phyloP scores from a whole-genome alignment of 2,329 filamentous ascomycete species.

The Trichoderma pleuroti region DNA sequence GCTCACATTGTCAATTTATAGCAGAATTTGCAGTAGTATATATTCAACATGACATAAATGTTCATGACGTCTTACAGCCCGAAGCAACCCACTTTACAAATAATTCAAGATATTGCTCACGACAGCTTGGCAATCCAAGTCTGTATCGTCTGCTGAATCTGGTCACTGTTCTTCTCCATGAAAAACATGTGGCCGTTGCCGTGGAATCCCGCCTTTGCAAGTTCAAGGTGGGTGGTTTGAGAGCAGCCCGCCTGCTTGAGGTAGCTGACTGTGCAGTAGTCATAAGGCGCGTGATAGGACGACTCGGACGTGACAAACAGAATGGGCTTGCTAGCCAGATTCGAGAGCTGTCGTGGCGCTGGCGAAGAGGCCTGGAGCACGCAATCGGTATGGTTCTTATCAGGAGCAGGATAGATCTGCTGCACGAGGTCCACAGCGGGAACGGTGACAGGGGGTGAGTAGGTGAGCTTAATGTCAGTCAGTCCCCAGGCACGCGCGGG shows the following conservation, averaged over 20 bases:
- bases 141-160: constrained; percentile 31
- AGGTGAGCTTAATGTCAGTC: constrained; percentile 47
- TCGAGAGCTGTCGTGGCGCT: constrained; percentile 20
- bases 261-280: constrained; percentile 41
- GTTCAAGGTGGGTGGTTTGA: constrained; percentile 33
- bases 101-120: neutral
- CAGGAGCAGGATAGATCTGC: constrained; percentile 26
- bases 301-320: constrained; percentile 37
- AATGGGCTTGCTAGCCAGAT: constrained; percentile 21
- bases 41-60: neutral
- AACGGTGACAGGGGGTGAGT: constrained; percentile 41
- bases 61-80: neutral
- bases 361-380: constrained; percentile 32
- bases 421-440: constrained; percentile 34
- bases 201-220: constrained; percentile 37
- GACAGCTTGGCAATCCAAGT: constrained; percentile 23
- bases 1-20: neutral
- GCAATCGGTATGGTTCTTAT: constrained; percentile 27
- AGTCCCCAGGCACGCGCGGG: constrained; percentile 43
- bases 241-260: constrained; percentile 42
- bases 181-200: constrained; percentile 50
- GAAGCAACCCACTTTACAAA: neutral
- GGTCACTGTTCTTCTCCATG: constrained; percentile 46
- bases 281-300: constrained; percentile 45
- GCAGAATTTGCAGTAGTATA: neutral